Base-by-base conservation (phyloP, 2,329 filamentous ascomycete genomes). In the Calonectria pauciramosa region DNA sequence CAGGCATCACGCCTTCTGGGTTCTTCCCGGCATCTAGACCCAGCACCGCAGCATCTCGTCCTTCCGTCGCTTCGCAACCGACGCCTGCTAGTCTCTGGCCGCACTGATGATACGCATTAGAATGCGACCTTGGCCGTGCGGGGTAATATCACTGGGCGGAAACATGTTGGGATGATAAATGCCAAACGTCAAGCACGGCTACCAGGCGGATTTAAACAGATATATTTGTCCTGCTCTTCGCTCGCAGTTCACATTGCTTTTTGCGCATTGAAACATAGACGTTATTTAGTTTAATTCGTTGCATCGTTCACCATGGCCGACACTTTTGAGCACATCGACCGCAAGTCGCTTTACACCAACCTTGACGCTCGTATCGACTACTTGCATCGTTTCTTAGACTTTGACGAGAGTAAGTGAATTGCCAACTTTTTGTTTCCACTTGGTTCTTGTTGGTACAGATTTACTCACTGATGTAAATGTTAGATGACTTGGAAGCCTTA, bases 371-470 rank as follows among this genome's bases (percentile, higher is more conserved):
- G 94, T 65, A 91, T 96, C 73, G 90, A 91, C 66, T 96, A 95
- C 76, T 88, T 96, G 1, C 94, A 95, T 79, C 91, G 91, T 32
- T 95, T 96, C 74, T 90, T 96, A 32, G 94, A 96, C 81, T 96
- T 95, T 82, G 92, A 90, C 79, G 90, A 91, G 74, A 88, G 94
- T 95, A 87, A 67, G 91, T 84, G 20, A 26, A 28, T 10, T n/a
- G n/a, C n/a, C n/a, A n/a, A n/a, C n/a, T n/a, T n/a, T n/a, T n/a
- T n/a, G n/a, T n/a, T n/a, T n/a, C n/a, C n/a, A n/a, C n/a, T n/a
- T n/a, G n/a, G n/a, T n/a, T n/a, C n/a, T n/a, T n/a, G n/a, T n/a
- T n/a, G n/a, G n/a, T n/a, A n/a, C n/a, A n/a, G n/a, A n/a, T n/a
- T n/a, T n/a, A 47, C 78, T 80, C 51, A 81, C 71, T 18, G 2